These are phyloP conservation scores for Salvia splendens DNA, from an alignment of 257 asterid genomes.

Conservation along the genomic window DNA sequence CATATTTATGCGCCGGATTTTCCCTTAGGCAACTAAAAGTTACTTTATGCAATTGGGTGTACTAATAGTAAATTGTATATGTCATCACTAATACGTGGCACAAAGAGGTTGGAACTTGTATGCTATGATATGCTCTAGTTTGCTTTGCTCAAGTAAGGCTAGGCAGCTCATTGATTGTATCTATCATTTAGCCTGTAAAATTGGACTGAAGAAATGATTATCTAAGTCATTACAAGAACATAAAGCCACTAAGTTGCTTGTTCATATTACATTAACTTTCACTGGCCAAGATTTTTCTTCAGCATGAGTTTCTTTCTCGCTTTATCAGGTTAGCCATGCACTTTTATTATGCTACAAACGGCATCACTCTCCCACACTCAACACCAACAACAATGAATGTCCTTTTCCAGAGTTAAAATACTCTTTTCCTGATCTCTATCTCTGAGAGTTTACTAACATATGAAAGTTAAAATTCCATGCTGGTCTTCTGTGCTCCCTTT, in stretches of 20 bases:
- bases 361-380: not conserved
- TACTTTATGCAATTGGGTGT: not conserved
- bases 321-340: not conserved
- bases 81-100: not conserved
- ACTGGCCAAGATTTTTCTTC: not conserved
- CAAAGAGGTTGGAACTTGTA: constrained; percentile 3
- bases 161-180: not conserved
- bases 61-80: not conserved
- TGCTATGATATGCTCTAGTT: constrained; percentile 1
- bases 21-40: constrained; percentile 16
- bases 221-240: not conserved
- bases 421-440: too few relatives aligned
- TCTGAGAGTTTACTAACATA: too few relatives aligned
- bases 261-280: not conserved
- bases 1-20: not conserved
- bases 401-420: too few relatives aligned
- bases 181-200: not conserved
- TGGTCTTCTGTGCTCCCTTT: not conserved
- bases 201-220: not conserved
- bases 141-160: not conserved
- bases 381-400: too few relatives aligned
- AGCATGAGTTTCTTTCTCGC: not conserved
- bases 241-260: not conserved
- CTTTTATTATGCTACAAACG: not conserved
- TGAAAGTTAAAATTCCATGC: not conserved